These are phyloP conservation scores for Erigeron canadensis DNA, from an alignment of 129 eudicot species.

Conservation along the genomic window DNA sequence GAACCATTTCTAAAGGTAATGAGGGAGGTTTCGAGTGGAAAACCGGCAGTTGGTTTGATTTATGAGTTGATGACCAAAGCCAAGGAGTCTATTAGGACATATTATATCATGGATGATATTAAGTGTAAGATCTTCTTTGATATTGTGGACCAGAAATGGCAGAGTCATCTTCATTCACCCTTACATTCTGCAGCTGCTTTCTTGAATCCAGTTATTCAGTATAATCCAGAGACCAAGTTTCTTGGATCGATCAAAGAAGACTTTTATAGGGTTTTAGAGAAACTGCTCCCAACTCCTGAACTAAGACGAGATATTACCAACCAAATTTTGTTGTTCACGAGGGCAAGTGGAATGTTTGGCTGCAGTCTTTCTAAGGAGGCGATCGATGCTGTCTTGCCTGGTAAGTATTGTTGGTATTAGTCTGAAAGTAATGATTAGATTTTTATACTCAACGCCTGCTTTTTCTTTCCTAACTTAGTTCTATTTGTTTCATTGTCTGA, in stretches of 20 bases:
- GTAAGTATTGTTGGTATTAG: conserved; percentile 33
- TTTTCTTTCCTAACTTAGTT: background rate
- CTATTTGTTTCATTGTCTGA: too few relatives aligned
- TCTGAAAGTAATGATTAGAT: background rate
- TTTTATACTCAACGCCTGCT: background rate
- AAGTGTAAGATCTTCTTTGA: conserved; percentile 86
- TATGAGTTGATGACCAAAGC: conserved; percentile 92
- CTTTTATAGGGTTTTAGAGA: conserved; percentile 75
- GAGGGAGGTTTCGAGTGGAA: conserved; percentile 84
- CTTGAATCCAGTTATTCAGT: conserved; percentile 86
- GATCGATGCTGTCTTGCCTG: conserved; percentile 80
- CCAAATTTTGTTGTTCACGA: conserved; percentile 67
- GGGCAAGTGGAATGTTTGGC: conserved; percentile 92
- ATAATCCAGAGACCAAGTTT: conserved; percentile 88
- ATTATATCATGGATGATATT: conserved; percentile 91
- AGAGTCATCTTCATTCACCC: conserved; percentile 78
- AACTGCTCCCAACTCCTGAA: conserved; percentile 84
- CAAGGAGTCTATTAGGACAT: conserved; percentile 85
- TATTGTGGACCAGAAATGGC: conserved; percentile 93
- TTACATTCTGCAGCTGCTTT: conserved; percentile 95
- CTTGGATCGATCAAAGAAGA: conserved; percentile 83
- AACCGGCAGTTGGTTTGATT: conserved; percentile 76
- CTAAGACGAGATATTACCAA: conserved; percentile 76
- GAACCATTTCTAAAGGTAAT: conserved; percentile 83
- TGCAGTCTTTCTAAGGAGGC: conserved; percentile 96